Evolutionary conservation across 805 yeast genomes (phyloP), one percentile per base, ranked within the genome.

Genomic region (Kodamaea restingae): DNA sequence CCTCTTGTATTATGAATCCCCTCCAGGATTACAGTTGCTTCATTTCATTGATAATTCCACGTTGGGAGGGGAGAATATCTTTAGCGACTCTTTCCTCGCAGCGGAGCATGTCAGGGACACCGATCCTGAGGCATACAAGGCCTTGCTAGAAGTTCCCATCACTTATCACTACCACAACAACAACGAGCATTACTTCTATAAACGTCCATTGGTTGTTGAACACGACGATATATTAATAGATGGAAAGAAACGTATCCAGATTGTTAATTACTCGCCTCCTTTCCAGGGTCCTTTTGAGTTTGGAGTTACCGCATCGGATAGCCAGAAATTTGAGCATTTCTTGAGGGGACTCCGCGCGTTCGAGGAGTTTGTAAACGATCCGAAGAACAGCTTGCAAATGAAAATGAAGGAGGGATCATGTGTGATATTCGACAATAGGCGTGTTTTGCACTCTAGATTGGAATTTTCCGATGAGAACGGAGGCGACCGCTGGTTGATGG

Each of bases 221-320:
- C 75, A 73, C 41, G 55, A 47, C 3, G 43, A 44, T 9, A 29
- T 43, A 2, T 39, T 44, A 11, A 26, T 49, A 14, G 56, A 52
- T 21, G 28, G 47, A 1, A 36, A 32, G 9, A 41, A 55, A 1
- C 44, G 44, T 15, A 74, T 82, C 46, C 73, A 72, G 48, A 80
- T 74, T 38, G 75, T 83, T 14, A 82, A 81, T 53, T 84, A 84
- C 56, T 79, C 91, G 0, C 93, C 95, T 2, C 91, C 90, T 8
- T 84, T 82, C 63, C 95, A 84, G 53, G 91, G 85, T 0, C 91
- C 91, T 1, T 76, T 79, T 41, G 87, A 82, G 46, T 61, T 60
- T 40, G 80, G 79, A 14, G 70, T 76, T n/a, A 66, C 70, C 12
- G 60, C 60, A 10, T 59, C 63, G 22, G 71, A 68, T 26, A 48